Base-by-base conservation (phyloP, 352 stramenopile genomes). In the Aphanomyces astaci region DNA sequence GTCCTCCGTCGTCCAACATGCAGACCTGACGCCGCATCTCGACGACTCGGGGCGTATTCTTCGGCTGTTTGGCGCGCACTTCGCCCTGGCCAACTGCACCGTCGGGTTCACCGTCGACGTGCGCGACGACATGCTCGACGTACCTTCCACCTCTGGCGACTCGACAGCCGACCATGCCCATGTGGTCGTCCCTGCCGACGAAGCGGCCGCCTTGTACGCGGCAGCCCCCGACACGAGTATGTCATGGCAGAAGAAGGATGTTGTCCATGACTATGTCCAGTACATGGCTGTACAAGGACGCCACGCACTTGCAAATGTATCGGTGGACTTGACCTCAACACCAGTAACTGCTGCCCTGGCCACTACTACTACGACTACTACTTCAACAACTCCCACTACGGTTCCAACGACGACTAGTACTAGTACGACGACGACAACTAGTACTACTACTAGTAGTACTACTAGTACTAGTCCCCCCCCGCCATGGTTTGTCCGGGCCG, bases 401-500 rank as follows among this genome's bases (percentile, higher is more conserved):
- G n/a, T n/a, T 63, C 54, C 31, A 45, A 49, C 54, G 19, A 49
- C 36, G 54, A 28, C n/a, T 30, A 17, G 2, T 30, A 30, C 7
- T 4, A 25, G 10, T 10, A 55, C 17, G 24, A 48, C 11, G 17
- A 17, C 24, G 36, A 56, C 13, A 10, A 4, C 19, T 19, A 33
- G 5, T 66, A 66, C 32, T 36, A 66, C 60, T n/a, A n/a, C n/a
- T n/a, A n/a, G n/a, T n/a, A n/a, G n/a, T n/a, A n/a, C n/a, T n/a
- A n/a, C n/a, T n/a, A n/a, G n/a, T n/a, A n/a, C n/a, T n/a, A n/a
- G n/a, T n/a, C n/a, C n/a, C n/a, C n/a, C n/a, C n/a, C n/a, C n/a
- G n/a, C n/a, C n/a, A n/a, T n/a, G n/a, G n/a, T 66, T 66, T n/a
- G 19, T 54, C 11, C 53, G 56, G 9, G 60, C 60, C n/a, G 60